These are phyloP conservation scores for Kluyveromyces starmeri DNA, from an alignment of 805 yeast species.

Conservation along the genomic window DNA sequence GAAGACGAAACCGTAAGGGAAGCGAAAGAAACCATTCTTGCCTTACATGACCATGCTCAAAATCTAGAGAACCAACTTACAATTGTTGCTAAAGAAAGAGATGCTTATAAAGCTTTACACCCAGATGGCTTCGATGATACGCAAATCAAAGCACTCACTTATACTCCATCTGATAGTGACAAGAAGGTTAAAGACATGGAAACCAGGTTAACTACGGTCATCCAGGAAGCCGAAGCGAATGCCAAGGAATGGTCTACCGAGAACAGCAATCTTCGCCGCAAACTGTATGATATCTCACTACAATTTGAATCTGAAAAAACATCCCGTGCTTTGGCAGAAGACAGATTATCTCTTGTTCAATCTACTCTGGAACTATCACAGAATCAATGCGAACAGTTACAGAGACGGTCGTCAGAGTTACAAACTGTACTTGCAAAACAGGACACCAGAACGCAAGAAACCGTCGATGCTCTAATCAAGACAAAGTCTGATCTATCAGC, in stretches of 20 bases:
- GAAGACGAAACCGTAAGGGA: slow-evolving; percentile 47
- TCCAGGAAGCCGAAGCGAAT: slow-evolving; percentile 34
- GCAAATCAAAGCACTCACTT: background rate
- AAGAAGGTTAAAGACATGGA: slow-evolving; percentile 26
- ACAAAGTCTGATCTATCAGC: slow-evolving; percentile 39
- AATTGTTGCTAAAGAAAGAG: slow-evolving; percentile 57
- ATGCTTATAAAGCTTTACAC: slow-evolving; percentile 40
- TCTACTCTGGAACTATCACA: slow-evolving; percentile 34
- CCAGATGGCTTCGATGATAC: background rate
- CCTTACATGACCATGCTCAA: slow-evolving; percentile 50
- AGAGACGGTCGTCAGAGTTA: slow-evolving; percentile 30
- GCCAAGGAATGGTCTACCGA: slow-evolving; percentile 42
- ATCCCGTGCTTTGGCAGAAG: slow-evolving; percentile 42
- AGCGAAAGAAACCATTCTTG: slow-evolving; percentile 60
- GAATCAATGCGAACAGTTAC: slow-evolving; percentile 39
- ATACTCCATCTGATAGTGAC: slow-evolving; percentile 9
- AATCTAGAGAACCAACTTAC: slow-evolving; percentile 43
- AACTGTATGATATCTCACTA: slow-evolving; percentile 40
- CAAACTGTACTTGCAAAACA: slow-evolving; percentile 38
- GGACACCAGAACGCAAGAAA: slow-evolving; percentile 40
- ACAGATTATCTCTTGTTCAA: slow-evolving; percentile 37
- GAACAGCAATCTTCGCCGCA: slow-evolving; percentile 31
- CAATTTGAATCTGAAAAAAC: slow-evolving; percentile 48
- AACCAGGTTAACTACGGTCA: slow-evolving; percentile 13
- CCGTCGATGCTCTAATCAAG: slow-evolving; percentile 48